These are phyloP conservation scores for Ceratobasidium sp. DNA, from an alignment of 1,284 basidiomycete species.

Conservation along the genomic window DNA sequence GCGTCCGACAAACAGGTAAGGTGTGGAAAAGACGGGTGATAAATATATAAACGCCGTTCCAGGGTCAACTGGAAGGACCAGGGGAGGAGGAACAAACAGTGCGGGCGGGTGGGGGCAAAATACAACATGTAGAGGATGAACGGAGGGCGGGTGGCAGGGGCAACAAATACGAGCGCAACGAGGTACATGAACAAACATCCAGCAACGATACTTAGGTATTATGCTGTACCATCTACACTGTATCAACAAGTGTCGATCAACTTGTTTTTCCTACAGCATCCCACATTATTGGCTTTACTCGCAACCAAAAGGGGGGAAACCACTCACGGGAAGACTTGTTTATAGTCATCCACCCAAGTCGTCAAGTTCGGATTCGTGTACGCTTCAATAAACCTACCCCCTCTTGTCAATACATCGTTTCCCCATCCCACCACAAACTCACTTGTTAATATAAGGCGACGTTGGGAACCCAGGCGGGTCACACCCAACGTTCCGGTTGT, in stretches of 20 bases:
- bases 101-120: background rate
- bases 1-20: background rate
- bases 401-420: background rate
- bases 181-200: slow-evolving; percentile 10
- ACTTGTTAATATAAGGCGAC: slow-evolving; percentile 75
- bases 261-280: slow-evolving; percentile 58
- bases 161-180: background rate
- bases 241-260: slow-evolving; percentile 56
- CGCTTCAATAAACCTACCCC: slow-evolving; percentile 55
- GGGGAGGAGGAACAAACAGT: background rate
- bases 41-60: slow-evolving; percentile 1
- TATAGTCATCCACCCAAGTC: slow-evolving; percentile 61
- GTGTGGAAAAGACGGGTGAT: background rate
- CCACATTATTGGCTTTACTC: background rate
- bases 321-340: slow-evolving; percentile 64
- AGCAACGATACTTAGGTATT: background rate
- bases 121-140: background rate
- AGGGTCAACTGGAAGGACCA: background rate
- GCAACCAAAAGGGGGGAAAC: background rate
- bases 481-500: slow-evolving; percentile 80
- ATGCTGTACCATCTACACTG: background rate
- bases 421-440: slow-evolving; percentile 50
- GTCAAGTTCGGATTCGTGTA: slow-evolving; percentile 59
- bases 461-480: slow-evolving; percentile 85
- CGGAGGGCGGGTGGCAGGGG: background rate